phyloP scores from a whole-genome alignment of 148 eudicot species.

The Chenopodium suecicum region DNA sequence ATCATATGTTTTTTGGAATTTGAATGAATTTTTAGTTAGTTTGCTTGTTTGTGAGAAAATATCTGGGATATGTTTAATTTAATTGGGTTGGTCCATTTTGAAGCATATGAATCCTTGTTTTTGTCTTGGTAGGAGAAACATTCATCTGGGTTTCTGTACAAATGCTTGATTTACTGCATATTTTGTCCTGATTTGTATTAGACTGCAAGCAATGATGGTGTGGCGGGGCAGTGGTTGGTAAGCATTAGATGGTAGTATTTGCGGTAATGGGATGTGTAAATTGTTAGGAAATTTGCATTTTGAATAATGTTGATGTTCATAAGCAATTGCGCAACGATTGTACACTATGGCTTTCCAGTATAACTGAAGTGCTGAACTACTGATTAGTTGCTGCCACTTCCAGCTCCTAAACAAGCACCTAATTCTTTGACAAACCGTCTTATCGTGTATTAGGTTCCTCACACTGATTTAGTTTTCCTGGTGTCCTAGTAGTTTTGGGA shows the following conservation, averaged over 20 bases:
- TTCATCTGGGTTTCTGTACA: not conserved
- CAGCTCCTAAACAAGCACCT: not conserved
- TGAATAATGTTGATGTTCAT: no score
- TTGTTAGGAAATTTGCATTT: no score
- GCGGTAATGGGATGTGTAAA: no score
- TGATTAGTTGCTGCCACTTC: not conserved
- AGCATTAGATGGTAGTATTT: not conserved
- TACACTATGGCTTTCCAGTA: not conserved
- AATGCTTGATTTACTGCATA: not conserved
- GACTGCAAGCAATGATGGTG: no score
- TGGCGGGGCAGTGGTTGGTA: no score
- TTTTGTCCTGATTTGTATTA: no score
- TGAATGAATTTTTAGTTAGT: not conserved
- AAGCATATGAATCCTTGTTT: not conserved
- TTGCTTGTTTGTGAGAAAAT: not conserved
- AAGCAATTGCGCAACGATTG: no score
- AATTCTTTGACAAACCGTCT: not conserved
- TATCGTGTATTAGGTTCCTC: not conserved
- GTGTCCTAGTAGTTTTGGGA: not conserved
- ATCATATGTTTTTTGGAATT: not conserved
- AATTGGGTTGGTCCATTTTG: no score
- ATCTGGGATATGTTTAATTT: no score
- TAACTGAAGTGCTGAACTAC: not conserved
- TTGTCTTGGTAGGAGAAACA: not conserved
- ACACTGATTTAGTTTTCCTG: not conserved